Evolutionary conservation across 106 monocot species (phyloP).

Genomic region (Amphibolis antarctica): DNA sequence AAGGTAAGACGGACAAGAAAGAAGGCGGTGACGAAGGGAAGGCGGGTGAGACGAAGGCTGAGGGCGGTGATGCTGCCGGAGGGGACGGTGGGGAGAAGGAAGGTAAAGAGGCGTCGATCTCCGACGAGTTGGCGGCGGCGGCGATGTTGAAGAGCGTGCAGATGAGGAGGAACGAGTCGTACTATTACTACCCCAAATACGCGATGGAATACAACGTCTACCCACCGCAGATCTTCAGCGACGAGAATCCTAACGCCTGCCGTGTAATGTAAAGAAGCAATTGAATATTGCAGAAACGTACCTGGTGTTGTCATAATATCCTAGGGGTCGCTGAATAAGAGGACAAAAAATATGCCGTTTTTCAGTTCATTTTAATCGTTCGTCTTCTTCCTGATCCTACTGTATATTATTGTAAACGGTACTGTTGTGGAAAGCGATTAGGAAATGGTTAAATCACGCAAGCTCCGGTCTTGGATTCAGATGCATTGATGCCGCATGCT

Average conservation of each 20-base stretch:
- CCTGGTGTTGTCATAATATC: too few species aligned
- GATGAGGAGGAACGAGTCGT: conserved; percentile 39
- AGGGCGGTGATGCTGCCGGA: too few species aligned
- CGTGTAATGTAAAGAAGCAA: conserved; percentile 16
- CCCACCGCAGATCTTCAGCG: conserved; percentile 37
- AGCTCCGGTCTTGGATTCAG: too few species aligned
- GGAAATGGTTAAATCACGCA: too few species aligned
- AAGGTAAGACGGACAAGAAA: conserved; percentile 1
- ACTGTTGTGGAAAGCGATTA: too few species aligned
- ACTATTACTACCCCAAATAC: conserved; percentile 33
- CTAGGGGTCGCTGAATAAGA: too few species aligned
- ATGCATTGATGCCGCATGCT: too few species aligned
- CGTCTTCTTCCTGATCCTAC: too few species aligned
- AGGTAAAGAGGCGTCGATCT: conserved; percentile 11
- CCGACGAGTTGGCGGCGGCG: conserved; percentile 4
- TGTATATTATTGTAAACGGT: too few species aligned
- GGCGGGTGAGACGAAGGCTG: background rate
- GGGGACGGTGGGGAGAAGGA: conserved; percentile 10
- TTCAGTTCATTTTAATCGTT: too few species aligned
- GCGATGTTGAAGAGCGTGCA: conserved; percentile 27
- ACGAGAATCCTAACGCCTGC: conserved; percentile 26
- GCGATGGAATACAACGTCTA: conserved; percentile 18
- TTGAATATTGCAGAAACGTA: background rate
- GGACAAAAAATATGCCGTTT: too few species aligned
- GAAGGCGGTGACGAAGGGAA: conserved; percentile 9